Percentiles rank a stretch among this genome's conserved stretches.
phyloP scores from a whole-genome alignment of 352 stramenopile genomes.

The Blastocystis sp. region DNA sequence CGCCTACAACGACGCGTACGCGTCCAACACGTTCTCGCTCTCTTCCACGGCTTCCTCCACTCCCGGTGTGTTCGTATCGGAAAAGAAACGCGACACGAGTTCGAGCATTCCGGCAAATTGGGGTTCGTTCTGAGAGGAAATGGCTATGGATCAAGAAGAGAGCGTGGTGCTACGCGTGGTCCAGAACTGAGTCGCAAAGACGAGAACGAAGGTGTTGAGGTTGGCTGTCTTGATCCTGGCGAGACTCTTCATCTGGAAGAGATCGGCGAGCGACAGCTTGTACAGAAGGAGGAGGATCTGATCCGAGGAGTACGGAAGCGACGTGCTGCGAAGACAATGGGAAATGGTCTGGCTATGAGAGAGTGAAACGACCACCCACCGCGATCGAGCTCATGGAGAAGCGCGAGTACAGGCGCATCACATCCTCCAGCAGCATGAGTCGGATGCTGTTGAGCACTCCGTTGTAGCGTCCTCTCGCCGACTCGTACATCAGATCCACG shows the following conservation, averaged over 20 bases:
- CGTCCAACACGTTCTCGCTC: not conserved
- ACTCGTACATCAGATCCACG: conserved; percentile 16
- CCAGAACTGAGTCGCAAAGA: conserved; percentile 3
- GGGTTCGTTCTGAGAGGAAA: not conserved
- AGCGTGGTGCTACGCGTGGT: not conserved
- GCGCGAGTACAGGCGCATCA: not conserved
- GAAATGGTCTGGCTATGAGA: not conserved
- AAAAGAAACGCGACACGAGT: not conserved
- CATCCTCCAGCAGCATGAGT: conserved; percentile 7
- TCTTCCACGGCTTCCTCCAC: not conserved
- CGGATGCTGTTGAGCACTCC: conserved; percentile 14
- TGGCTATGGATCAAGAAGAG: not conserved
- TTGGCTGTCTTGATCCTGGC: not conserved
- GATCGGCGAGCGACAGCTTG: conserved; percentile 6
- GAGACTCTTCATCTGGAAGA: conserved; percentile 23
- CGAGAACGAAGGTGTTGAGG: not conserved
- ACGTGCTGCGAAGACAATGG: not conserved
- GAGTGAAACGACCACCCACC: not conserved
- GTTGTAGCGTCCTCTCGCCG: conserved; percentile 4
- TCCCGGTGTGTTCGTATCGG: not conserved
- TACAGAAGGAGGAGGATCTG: conserved; percentile 13
- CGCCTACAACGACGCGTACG: not conserved
- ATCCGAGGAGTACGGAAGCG: not conserved
- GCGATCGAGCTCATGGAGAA: conserved; percentile 31
- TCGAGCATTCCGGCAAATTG: conserved; percentile 4